Percentiles rank a stretch among this genome's conserved stretches.
These are phyloP conservation scores for Botryosphaeria dothidea DNA, from an alignment of 2,329 filamentous ascomycete species.

Conservation along the genomic window DNA sequence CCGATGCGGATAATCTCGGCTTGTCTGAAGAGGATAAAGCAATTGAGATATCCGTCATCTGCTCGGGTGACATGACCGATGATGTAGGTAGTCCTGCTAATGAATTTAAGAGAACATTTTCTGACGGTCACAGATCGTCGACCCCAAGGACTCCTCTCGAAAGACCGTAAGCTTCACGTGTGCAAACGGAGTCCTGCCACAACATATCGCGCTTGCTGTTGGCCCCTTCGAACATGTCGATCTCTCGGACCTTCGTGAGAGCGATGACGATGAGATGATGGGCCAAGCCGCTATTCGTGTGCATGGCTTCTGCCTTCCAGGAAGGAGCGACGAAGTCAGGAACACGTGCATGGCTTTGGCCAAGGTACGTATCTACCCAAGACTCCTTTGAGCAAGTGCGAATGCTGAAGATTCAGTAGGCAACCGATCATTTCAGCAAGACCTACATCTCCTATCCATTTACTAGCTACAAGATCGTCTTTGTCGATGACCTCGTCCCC, in stretches of 20 bases:
- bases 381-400: slow-evolving; percentile 28
- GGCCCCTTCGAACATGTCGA: slow-evolving; percentile 95
- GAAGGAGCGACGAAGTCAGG: slow-evolving; percentile 75
- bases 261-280: slow-evolving; percentile 88
- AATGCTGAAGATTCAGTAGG: slow-evolving; percentile 40
- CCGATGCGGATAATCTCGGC: slow-evolving; percentile 42
- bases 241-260: slow-evolving; percentile 82
- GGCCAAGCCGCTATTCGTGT: slow-evolving; percentile 86
- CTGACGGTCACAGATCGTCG: slow-evolving; percentile 53
- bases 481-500: slow-evolving; percentile 82
- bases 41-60: slow-evolving; percentile 85
- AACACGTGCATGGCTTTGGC: slow-evolving; percentile 87
- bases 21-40: slow-evolving; percentile 78
- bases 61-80: slow-evolving; percentile 84
- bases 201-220: slow-evolving; percentile 90
- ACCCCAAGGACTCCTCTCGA: slow-evolving; percentile 74
- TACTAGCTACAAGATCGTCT: slow-evolving; percentile 87
- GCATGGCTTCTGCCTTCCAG: slow-evolving; percentile 87
- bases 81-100: slow-evolving; percentile 52
- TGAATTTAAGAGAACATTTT: slow-evolving; percentile 1
- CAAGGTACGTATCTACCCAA: slow-evolving; percentile 29
- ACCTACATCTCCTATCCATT: slow-evolving; percentile 91
- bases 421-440: slow-evolving; percentile 88
- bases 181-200: slow-evolving; percentile 56
- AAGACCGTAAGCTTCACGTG: slow-evolving; percentile 87